phyloP scores from a whole-genome alignment of 441 rosid genomes.

The Syzygium malaccense region DNA sequence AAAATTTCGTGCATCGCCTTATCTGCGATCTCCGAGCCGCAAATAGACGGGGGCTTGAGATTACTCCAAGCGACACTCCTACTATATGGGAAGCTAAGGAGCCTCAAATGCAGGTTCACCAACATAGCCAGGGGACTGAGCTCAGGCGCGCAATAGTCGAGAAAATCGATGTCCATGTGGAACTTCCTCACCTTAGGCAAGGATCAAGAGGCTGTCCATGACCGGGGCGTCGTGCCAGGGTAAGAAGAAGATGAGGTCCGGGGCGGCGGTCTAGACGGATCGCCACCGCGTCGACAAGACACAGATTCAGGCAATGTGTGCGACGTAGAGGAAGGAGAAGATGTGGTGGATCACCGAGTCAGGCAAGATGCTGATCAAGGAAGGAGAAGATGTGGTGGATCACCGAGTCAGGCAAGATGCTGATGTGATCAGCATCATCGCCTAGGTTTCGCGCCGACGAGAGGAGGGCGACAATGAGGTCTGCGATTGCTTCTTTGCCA shows the following conservation, averaged over 20 bases:
- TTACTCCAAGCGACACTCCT: neutral
- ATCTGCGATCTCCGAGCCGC: neutral
- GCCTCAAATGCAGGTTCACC: rapidly evolving
- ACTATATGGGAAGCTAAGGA: neutral
- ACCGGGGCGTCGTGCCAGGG: neutral
- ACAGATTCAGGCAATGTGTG: neutral
- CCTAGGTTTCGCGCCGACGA: too few species aligned
- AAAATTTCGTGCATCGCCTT: neutral
- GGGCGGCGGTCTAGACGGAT: neutral
- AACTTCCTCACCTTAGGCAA: too few species aligned
- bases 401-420: too few species aligned
- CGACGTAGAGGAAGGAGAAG: neutral
- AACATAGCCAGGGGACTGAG: too few species aligned
- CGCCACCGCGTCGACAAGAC: neutral
- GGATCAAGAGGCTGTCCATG: too few species aligned
- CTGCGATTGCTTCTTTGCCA: too few species aligned
- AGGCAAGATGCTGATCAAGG: neutral
- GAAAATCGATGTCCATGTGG: too few species aligned
- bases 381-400: too few species aligned
- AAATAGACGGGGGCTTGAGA: neutral
- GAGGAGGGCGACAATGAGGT: too few species aligned
- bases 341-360: neutral
- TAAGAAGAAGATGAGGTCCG: neutral
- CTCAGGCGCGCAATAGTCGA: too few species aligned
- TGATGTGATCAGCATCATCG: too few species aligned